Percentiles rank a stretch among this genome's conserved stretches.
phyloP scores from a whole-genome alignment of 805 yeast genomes.

The Geotrichum ghanense region DNA sequence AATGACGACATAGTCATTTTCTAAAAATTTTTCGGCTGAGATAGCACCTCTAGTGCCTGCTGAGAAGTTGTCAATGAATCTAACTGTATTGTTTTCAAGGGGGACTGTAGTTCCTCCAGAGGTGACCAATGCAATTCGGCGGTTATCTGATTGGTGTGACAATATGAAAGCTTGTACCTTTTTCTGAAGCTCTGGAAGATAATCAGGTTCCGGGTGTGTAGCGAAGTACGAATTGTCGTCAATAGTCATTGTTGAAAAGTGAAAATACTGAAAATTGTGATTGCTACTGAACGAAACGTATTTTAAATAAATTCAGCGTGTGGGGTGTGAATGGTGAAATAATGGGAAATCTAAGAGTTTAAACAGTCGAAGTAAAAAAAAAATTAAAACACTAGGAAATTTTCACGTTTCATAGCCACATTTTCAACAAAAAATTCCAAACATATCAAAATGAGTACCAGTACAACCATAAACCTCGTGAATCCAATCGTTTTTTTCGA shows the following conservation, averaged over 20 bases:
- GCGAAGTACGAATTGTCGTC: conserved; percentile 74
- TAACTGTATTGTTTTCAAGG: conserved; percentile 87
- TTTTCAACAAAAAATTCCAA: too few species aligned
- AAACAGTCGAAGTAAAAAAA: not conserved
- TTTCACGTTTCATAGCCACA: not conserved
- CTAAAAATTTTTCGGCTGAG: conserved; percentile 82
- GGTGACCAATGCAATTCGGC: conserved; percentile 73
- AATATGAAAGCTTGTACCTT: conserved; percentile 53
- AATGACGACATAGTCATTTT: conserved; percentile 80
- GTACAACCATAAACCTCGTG: not conserved
- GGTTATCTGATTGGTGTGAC: conserved; percentile 34
- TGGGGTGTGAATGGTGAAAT: not conserved
- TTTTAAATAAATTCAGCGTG: not conserved
- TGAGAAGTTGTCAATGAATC: conserved; percentile 92
- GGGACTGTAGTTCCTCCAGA: conserved; percentile 99
- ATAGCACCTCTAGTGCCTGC: conserved; percentile 98
- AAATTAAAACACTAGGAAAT: not conserved
- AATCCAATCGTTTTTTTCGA: conserved; percentile 34
- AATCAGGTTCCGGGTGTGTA: conserved; percentile 60
- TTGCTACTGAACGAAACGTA: too few species aligned
- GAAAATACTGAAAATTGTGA: too few species aligned
- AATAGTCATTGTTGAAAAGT: conserved; percentile 21
- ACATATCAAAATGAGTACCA: not conserved
- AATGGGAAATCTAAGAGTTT: conserved; percentile 1
- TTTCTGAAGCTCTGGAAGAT: conserved; percentile 48